Conservation (phyloP, 805 yeast species). For the Komagataella phaffii region DNA sequence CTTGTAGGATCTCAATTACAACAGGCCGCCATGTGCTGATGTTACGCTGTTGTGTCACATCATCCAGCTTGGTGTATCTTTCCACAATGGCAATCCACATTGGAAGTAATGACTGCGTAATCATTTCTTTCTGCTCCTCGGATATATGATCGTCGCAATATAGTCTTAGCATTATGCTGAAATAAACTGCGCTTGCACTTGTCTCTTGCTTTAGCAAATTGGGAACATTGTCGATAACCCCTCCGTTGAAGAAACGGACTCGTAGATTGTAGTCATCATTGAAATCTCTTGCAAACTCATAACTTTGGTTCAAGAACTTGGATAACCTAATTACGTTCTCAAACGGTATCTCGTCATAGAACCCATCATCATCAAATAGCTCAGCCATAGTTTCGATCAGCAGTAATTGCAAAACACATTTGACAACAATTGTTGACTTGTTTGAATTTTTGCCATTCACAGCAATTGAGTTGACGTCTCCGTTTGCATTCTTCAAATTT, state of each 20-base stretch:
- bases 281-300: constrained; percentile 73
- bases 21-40: constrained; percentile 87
- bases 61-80: constrained; percentile 62
- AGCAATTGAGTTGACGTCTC: constrained; percentile 4
- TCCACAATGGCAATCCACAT: constrained; percentile 60
- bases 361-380: constrained; percentile 53
- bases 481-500: constrained; percentile 14
- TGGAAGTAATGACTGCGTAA: constrained; percentile 45
- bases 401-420: constrained; percentile 80
- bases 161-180: constrained; percentile 66
- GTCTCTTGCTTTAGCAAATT: constrained; percentile 88
- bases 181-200: constrained; percentile 75
- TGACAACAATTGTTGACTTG: constrained; percentile 72
- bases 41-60: constrained; percentile 65
- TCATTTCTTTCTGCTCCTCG: constrained; percentile 30
- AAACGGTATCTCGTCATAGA: constrained; percentile 60
- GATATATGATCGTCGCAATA: constrained; percentile 53
- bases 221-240: constrained; percentile 85
- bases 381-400: constrained; percentile 82
- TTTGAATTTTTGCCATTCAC: constrained; percentile 12
- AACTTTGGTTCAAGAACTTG: constrained; percentile 49
- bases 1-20: constrained; percentile 75
- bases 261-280: constrained; percentile 83
- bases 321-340: constrained; percentile 47
- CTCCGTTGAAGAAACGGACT: constrained; percentile 82